Base-by-base conservation (phyloP, 1,139 yeast species). In the Lodderomyces orthopsilosis region DNA sequence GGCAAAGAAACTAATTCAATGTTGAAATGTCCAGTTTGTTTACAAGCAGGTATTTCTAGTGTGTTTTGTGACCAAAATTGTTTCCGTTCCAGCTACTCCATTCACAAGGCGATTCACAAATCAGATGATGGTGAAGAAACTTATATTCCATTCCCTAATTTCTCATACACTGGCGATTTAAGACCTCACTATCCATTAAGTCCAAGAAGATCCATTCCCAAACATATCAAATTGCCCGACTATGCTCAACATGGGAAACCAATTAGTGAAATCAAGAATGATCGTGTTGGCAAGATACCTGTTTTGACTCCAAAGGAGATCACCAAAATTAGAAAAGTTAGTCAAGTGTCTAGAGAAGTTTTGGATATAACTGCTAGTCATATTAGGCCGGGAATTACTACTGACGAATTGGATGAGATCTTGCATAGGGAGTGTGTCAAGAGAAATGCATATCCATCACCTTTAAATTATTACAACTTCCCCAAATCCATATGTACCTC, bases 401-500 rank as follows among this genome's bases (percentile, higher is more conserved):
- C 99, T 34, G 98, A 94, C 58, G 95, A 87, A 61, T 70, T 94
- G 46, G 98, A 94, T 62, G 82, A 74, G 39, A 77, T 91, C 51
- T 89, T 89, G 41, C 98, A 93, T 61, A 77, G 79, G 44, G 98
- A 91, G 56, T 86, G 96, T 52, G 71, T 91, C 59, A 89, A 88
- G 63, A 78, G 97, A 63, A 83, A 85, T 54, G 90, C 93, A 5
- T 94, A 94, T 61, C 99, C 99, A 21, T 88, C 96, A 13, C 96
- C 99, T 4, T 74, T 93, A 51, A 94, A 94, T 69, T 94, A 94
- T 68, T 93, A 85, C 70, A 87, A 89, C 64, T 94, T 82, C 69
- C 98, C 98, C 34, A 91, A 90, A 63, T 83, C 95, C 26, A 78
- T 89, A 38, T 94, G 98, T 68, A 89, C 97, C 1, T 89, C 97